These are phyloP conservation scores for Fusarium coicis DNA, from an alignment of 2,329 filamentous ascomycete genomes.

Conservation along the genomic window DNA sequence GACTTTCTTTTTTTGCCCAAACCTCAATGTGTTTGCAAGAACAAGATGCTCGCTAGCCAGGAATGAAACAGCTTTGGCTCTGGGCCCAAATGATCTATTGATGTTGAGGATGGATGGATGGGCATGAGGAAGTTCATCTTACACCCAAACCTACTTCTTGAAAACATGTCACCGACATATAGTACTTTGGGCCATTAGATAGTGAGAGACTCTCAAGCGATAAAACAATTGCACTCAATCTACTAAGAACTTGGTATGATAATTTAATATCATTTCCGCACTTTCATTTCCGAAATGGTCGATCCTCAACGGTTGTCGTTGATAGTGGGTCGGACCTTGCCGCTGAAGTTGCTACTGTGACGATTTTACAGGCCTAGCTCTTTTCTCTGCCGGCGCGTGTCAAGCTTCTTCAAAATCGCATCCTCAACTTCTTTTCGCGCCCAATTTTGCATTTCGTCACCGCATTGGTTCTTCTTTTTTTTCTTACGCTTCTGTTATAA, in stretches of 20 bases:
- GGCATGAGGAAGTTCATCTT: no score
- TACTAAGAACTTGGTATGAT: no score
- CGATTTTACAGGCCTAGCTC: conserved; percentile 17
- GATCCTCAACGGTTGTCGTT: background rate
- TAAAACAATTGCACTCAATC: background rate
- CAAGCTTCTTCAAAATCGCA: conserved; percentile 31
- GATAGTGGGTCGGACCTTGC: conserved; percentile 8
- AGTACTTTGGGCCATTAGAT: no score
- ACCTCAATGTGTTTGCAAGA: no score
- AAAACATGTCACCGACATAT: no score
- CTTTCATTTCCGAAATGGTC: background rate
- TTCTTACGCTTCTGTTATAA: background rate
- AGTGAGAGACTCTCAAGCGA: background rate
- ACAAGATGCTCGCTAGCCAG: background rate
- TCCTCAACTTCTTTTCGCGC: conserved; percentile 11
- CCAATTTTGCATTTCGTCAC: background rate
- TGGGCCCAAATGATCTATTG: background rate
- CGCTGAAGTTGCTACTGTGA: conserved; percentile 6
- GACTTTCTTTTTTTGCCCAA: background rate
- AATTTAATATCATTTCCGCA: background rate
- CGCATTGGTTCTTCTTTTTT: background rate
- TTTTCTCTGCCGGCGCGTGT: conserved; percentile 21
- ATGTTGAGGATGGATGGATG: no score
- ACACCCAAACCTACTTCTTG: no score
- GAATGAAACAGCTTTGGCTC: background rate